Conservation (phyloP, 306 rosid genomes). For the Fragaria iinumae region DNA sequence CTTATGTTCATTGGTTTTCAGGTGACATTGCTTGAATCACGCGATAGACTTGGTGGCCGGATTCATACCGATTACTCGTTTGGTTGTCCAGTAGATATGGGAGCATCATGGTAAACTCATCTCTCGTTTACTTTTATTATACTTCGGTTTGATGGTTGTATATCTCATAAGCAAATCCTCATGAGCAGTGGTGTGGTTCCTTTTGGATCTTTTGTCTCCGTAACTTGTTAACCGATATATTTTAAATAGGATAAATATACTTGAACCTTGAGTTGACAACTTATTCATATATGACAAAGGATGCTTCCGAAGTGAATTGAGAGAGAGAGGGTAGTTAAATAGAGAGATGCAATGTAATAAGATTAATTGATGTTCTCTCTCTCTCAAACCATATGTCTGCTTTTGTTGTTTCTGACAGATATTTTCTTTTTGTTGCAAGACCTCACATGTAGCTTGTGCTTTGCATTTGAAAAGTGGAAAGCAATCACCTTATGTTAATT, state of each 20-base stretch:
- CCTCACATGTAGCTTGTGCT: not conserved
- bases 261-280: not conserved
- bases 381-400: not conserved
- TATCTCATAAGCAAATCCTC: not conserved
- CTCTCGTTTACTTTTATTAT: not conserved
- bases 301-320: not conserved
- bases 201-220: not conserved
- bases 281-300: not conserved
- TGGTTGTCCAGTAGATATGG: conserved; percentile 89
- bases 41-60: conserved; percentile 82
- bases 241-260: not conserved
- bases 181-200: not conserved
- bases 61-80: conserved; percentile 77
- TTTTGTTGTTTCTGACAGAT: not conserved
- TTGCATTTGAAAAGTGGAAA: not conserved
- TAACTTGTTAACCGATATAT: not conserved
- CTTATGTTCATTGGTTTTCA: conserved; percentile 35
- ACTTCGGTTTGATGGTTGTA: not conserved
- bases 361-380: not conserved
- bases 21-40: conserved; percentile 78
- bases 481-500: conserved; percentile 5
- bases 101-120: conserved; percentile 74
- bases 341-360: not conserved
- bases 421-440: not conserved
- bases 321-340: not conserved